These are phyloP conservation scores for Sporothrix schenckii DNA, from an alignment of 2,329 filamentous ascomycete genomes.

Conservation along the genomic window DNA sequence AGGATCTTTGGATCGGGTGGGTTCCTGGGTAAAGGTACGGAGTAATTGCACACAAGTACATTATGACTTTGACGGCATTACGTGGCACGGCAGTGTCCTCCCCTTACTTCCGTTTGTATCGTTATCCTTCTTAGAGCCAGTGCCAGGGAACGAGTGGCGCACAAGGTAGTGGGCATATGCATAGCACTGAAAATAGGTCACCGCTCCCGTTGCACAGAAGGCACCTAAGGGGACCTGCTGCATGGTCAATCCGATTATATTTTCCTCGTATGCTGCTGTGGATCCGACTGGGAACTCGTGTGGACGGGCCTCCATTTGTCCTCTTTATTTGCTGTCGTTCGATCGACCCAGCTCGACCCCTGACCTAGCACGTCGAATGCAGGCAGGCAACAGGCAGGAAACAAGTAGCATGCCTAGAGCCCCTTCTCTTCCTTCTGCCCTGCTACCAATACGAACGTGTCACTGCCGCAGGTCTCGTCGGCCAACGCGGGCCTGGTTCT, in stretches of 20 bases:
- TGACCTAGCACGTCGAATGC: constrained; percentile 1
- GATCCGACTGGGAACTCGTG: not conserved
- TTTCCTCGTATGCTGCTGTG: constrained; percentile 27
- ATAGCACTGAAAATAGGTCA: constrained; percentile 11
- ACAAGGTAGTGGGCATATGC: constrained; percentile 23
- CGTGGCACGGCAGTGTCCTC: constrained; percentile 6
- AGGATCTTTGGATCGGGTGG: not conserved
- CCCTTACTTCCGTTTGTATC: not conserved
- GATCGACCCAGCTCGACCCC: not conserved
- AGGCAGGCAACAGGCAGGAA: not conserved
- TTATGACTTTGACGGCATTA: constrained; percentile 4
- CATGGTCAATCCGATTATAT: not conserved
- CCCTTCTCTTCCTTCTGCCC: not conserved
- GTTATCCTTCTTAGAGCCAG: not conserved
- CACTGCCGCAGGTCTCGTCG: not conserved
- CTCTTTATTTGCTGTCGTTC: not conserved
- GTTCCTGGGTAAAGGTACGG: constrained; percentile 8
- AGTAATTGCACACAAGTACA: too few species aligned
- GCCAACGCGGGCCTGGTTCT: not conserved
- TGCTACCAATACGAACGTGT: not conserved
- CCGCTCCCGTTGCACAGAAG: constrained; percentile 11
- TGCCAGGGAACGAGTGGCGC: not conserved
- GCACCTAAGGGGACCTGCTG: not conserved
- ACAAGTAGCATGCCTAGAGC: not conserved
- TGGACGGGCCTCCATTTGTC: not conserved